phyloP scores from a whole-genome alignment of 768 basidiomycete species.

The Hypholoma sublateritium region DNA sequence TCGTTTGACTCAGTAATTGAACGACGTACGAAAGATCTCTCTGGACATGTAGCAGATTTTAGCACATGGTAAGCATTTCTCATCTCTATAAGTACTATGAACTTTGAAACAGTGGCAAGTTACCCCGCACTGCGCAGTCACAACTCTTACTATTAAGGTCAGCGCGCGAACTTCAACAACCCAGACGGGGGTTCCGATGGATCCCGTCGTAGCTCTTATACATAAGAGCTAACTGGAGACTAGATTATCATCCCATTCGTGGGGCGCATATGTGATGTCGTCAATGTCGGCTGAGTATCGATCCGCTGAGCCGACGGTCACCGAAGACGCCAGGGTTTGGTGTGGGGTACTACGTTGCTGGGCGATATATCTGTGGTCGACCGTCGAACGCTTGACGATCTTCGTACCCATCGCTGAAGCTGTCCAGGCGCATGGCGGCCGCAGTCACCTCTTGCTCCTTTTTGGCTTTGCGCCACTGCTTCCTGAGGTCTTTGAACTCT shows the following conservation, averaged over 20 bases:
- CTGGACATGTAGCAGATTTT: no score
- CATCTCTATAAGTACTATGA: no score
- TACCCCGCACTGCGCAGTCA: no score
- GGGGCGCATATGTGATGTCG: constrained; percentile 29
- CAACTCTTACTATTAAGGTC: no score
- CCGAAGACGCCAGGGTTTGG: constrained; percentile 29
- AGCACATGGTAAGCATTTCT: no score
- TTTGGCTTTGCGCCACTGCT: constrained; percentile 93
- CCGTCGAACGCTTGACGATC: constrained; percentile 25
- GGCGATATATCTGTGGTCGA: constrained; percentile 28
- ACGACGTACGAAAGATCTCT: no score
- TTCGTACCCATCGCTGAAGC: constrained; percentile 32
- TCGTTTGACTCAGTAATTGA: no score
- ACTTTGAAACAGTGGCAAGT: no score
- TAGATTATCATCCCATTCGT: constrained; percentile 31
- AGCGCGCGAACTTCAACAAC: no score
- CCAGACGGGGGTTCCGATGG: no score
- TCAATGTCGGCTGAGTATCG: constrained; percentile 30
- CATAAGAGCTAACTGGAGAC: no score
- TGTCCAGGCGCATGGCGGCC: constrained; percentile 31
- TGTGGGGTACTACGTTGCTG: constrained; percentile 22
- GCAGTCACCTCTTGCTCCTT: constrained; percentile 56
- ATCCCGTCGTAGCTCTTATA: no score
- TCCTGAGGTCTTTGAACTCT: constrained; percentile 99
- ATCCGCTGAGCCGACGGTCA: constrained; percentile 26